Percentiles rank a stretch among this genome's conserved stretches.
These are phyloP conservation scores for Mychonastes homosphaera DNA, from an alignment of 139 green algal genomes.

Conservation along the genomic window DNA sequence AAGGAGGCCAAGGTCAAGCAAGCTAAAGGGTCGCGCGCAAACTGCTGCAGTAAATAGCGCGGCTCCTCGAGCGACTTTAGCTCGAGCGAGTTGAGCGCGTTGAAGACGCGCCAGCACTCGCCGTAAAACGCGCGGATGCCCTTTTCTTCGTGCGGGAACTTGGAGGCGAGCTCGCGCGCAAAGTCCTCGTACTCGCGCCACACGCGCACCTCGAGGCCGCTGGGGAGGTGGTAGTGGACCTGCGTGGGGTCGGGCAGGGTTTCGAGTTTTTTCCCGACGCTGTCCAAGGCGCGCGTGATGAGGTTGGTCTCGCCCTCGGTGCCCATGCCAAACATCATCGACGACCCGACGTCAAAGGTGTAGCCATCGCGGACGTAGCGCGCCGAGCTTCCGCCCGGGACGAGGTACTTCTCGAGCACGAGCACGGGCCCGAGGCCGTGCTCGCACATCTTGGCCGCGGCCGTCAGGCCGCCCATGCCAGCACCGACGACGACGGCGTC, in stretches of 20 bases:
- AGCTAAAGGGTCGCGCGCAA: constrained; percentile 48
- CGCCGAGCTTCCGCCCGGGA: constrained; percentile 57
- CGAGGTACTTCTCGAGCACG: constrained; percentile 65
- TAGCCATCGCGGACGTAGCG: constrained; percentile 84
- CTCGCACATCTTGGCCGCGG: constrained; percentile 65
- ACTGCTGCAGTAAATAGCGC: constrained; percentile 75
- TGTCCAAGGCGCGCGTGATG: constrained; percentile 76
- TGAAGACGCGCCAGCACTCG: constrained; percentile 76
- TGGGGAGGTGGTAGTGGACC: constrained; percentile 89
- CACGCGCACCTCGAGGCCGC: constrained; percentile 64
- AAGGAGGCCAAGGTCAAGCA: constrained; percentile 77
- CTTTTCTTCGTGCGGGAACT: constrained; percentile 75
- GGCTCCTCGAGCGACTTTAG: constrained; percentile 91
- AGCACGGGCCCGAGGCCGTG: constrained; percentile 49
- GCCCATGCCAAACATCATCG: constrained; percentile 97
- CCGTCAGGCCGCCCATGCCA: constrained; percentile 84
- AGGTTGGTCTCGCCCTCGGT: constrained; percentile 87
- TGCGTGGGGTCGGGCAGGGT: constrained; percentile 84
- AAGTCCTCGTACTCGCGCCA: constrained; percentile 86
- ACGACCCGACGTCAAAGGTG: constrained; percentile 88
- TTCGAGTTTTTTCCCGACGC: constrained; percentile 69
- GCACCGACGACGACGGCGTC: constrained; percentile 85
- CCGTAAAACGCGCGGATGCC: constrained; percentile 87
- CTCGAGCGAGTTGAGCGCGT: constrained; percentile 42
- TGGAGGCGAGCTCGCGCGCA: constrained; percentile 59